phyloP scores from a whole-genome alignment of 345 rosid genomes.

The Ailanthus altissimus region DNA sequence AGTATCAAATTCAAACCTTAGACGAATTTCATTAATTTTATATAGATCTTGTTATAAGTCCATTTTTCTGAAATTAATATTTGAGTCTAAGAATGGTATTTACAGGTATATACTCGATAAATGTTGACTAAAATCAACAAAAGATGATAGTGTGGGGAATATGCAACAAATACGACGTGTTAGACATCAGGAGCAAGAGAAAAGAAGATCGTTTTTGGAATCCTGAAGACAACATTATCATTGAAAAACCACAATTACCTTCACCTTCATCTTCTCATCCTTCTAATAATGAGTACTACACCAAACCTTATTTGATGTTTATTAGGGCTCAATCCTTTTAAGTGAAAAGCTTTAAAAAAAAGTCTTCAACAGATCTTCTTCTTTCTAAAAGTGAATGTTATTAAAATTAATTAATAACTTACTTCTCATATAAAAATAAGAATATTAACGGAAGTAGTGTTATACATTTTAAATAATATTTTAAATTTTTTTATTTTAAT shows the following conservation, averaged over 20 bases:
- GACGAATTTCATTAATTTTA: too few relatives aligned
- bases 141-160: constrained; percentile 93
- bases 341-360: constrained; percentile 62
- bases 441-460: too few relatives aligned
- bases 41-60: too few relatives aligned
- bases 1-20: too few relatives aligned
- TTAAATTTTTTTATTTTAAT: too few relatives aligned
- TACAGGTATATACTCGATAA: constrained; percentile 79
- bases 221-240: constrained; percentile 39
- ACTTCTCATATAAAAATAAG: too few relatives aligned
- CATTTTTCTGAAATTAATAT: too few relatives aligned
- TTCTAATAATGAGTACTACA: background rate
- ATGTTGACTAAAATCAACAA: constrained; percentile 63
- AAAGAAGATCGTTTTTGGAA: constrained; percentile 83
- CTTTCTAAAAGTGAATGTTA: constrained; percentile 38
- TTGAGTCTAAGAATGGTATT: background rate
- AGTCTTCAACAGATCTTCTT: constrained; percentile 61
- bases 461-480: too few relatives aligned
- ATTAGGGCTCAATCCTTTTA: constrained; percentile 60
- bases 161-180: constrained; percentile 73
- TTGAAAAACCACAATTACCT: constrained; percentile 26
- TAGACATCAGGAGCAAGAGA: constrained; percentile 64
- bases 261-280: constrained; percentile 24
- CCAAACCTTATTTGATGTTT: constrained; percentile 38
- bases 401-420: too few relatives aligned